Percentiles rank a stretch among this genome's conserved stretches.
Evolutionary conservation across 768 basidiomycete species (phyloP).

Genomic region (Hypholoma sublateritium): DNA sequence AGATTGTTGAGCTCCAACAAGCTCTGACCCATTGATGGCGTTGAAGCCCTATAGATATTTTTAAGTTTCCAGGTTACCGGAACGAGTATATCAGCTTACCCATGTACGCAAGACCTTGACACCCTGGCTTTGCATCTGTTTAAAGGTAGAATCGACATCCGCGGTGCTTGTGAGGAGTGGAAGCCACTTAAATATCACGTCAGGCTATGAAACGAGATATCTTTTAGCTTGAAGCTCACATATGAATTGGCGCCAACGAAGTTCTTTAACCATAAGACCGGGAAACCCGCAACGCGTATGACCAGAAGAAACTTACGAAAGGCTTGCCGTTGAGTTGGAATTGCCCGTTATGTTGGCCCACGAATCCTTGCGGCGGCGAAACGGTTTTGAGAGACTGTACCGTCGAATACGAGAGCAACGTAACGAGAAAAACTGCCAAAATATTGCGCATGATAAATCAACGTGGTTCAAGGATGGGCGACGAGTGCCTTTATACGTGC

Average conservation of each 20-base stretch:
- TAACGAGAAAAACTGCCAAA: background rate
- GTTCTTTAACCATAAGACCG: slow-evolving; percentile 20
- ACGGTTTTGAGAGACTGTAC: slow-evolving; percentile 5
- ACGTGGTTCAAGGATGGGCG: background rate
- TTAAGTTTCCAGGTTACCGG: background rate
- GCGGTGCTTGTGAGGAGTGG: slow-evolving; percentile 44
- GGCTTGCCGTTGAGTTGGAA: slow-evolving; percentile 51
- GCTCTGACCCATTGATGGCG: slow-evolving; percentile 43
- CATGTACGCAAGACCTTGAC: slow-evolving; percentile 56
- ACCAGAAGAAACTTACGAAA: slow-evolving; percentile 33
- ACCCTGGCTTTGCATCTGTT: slow-evolving; percentile 46
- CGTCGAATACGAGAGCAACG: slow-evolving; percentile 4
- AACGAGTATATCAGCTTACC: slow-evolving; percentile 27
- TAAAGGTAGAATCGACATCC: slow-evolving; percentile 51
- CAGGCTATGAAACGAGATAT: background rate
- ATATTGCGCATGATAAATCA: background rate
- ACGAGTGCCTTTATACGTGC: background rate
- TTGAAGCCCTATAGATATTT: slow-evolving; percentile 37
- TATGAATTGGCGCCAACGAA: slow-evolving; percentile 60
- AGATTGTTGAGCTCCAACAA: slow-evolving; percentile 39
- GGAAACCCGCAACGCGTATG: background rate
- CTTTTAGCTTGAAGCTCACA: slow-evolving; percentile 26
- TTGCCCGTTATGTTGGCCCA: slow-evolving; percentile 37
- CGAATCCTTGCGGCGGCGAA: slow-evolving; percentile 38
- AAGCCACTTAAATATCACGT: slow-evolving; percentile 41